Evolutionary conservation across 1,139 yeast genomes (phyloP), one percentile per base, ranked within the genome.

Genomic region (Magnusiomyces suaveolens): DNA sequence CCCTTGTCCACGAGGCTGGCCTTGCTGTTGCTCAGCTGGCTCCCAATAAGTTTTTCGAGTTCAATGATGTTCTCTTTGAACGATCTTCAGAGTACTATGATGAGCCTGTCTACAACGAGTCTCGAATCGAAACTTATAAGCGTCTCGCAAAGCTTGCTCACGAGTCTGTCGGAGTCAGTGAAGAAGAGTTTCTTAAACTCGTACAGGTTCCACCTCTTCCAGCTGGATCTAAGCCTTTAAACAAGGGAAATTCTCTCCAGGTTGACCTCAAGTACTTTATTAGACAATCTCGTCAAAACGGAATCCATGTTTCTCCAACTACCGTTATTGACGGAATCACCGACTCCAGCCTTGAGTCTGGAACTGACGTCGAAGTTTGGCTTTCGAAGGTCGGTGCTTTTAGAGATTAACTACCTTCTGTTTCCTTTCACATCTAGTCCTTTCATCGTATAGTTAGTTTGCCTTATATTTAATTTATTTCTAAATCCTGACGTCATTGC

Each of bases 291-390:
- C 79, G 96, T 65, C 87, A 87, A 57, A 81, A 82, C 47, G 88
- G 94, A 41, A 80, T 86, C 47, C 96, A 88, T 66, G 82, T 85
- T 29, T 85, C 94, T 1, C 97, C 97, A n/a, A 82, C 95, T 1
- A 84, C 87, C 18, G 71, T 79, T 36, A 71, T 88, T 52, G 79
- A 87, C 65, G 96, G 96, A 0, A 77, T 85, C 52, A 74, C 69
- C 21, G 74, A 72, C 50, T 62, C 66, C 14, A 60, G 67, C 10
- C 72, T 79, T 59, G 80, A 76, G 59, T 74, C 79, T 23, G 71
- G 78, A 2, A 51, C 52, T 18, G 12, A 53, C 18, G 29, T 52
- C 23, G 58, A 56, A 6, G 14, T 46, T 21, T 56, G 58, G 58
- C 36, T 53, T 25, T 52, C 52, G 38, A 55, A 55, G 54, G 25